Evolutionary conservation across 805 yeast species (phyloP), one percentile per base, ranked within the genome.

Genomic region (Candida khao-thaluensis): DNA sequence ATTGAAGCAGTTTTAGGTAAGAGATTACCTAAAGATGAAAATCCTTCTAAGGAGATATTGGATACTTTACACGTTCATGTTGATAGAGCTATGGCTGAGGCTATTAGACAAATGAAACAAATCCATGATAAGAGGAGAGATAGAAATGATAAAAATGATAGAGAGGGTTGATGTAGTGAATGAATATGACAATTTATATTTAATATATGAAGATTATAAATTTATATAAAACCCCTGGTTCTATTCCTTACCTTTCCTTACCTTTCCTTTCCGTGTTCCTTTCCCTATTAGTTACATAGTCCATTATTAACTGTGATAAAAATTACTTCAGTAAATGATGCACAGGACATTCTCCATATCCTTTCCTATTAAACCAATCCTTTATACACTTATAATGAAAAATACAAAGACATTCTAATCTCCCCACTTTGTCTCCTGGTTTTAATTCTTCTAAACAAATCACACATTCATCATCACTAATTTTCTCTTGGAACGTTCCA

Each of bases 351-450:
- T 82, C 86, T 11, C 93, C 87, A 8, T 75, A 81, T 0, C 95
- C 93, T 57, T 85, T 89, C 60, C 81, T 77, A 42, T 80, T 75
- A 52, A 91, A 87, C 99, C 99, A 93, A 41, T 79, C 81, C 57
- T 84, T 81, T 48, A 93, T 93, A 62, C 99, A 93, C 47, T 76
- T 69, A 57, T 89, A 89, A 54, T 93, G 99, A 60, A 88, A 93
- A 24, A 90, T 87, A 57, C 99, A 93, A 10, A 93, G 70, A 58
- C 99, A 93, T 59, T 91, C 98, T 42, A 93, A 63, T 29, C 99
- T 67, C 0, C 95, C 98, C 12, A 93, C 91, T 53, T 82, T 83
- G 40, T 89, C 93, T 2, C 95, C 95, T 0, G 90, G 86, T 34
- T 66, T 63, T 57, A 90, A 78, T 14, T 86, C 95, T 57, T 93